Percentiles rank a stretch among this genome's conserved stretches.
Evolutionary conservation across 768 basidiomycete species (phyloP).

Genomic region (Auricularia sp.): DNA sequence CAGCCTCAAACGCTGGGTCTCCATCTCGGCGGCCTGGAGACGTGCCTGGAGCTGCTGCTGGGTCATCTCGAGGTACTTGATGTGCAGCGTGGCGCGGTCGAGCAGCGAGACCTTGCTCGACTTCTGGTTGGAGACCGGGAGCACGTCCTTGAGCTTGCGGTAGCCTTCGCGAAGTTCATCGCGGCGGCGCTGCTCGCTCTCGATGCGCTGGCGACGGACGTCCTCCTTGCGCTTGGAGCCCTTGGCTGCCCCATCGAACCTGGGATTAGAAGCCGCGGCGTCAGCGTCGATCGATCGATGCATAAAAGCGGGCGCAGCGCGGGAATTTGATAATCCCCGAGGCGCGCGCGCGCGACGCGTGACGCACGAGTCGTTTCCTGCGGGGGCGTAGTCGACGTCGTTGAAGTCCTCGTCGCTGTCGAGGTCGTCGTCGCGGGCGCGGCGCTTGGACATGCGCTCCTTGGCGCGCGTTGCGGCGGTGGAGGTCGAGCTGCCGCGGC

Average conservation of each 20-base stretch:
- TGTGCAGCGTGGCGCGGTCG: conserved; percentile 71
- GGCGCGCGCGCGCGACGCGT: background rate
- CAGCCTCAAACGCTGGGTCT: conserved; percentile 69
- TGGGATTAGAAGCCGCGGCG: background rate
- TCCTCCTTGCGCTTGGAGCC: conserved; percentile 38
- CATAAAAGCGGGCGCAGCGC: background rate
- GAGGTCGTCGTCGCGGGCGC: background rate
- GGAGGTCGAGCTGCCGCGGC: background rate
- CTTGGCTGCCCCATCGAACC: background rate
- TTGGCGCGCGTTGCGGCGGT: background rate
- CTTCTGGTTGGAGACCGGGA: conserved; percentile 86
- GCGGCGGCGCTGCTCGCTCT: conserved; percentile 84
- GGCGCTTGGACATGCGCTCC: background rate
- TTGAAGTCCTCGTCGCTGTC: background rate
- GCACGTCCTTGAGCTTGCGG: conserved; percentile 78
- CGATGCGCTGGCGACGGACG: conserved; percentile 85
- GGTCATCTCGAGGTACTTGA: conserved; percentile 77
- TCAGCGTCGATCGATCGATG: background rate
- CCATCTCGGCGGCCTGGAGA: conserved; percentile 68
- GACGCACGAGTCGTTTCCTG: background rate
- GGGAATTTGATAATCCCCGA: background rate
- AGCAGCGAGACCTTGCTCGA: conserved; percentile 85
- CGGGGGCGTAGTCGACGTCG: background rate
- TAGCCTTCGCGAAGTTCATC: conserved; percentile 92
- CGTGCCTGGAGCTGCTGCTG: conserved; percentile 65